Evolutionary conservation across 208 protist species (phyloP).

Genomic region (Borovskyia barvae): DNA sequence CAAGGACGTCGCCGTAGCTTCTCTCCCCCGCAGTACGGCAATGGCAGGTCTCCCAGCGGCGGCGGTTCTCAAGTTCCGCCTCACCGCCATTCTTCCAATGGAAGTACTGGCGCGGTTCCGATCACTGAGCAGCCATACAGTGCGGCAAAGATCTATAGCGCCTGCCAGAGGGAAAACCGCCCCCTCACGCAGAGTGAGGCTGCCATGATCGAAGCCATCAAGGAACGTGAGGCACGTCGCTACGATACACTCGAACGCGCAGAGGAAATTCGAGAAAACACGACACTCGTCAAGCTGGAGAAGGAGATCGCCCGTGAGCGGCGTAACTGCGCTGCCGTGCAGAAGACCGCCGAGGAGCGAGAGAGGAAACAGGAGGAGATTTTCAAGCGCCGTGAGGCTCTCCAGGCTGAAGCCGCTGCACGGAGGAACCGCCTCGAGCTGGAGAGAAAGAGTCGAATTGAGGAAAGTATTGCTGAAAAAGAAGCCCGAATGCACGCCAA

Average conservation of each 20-base stretch:
- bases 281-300: conserved; percentile 34
- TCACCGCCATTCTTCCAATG: conserved; percentile 11
- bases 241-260: conserved; percentile 40
- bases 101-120: conserved; percentile 6
- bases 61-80: conserved; percentile 4
- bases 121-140: conserved; percentile 18
- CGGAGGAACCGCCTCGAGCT: conserved; percentile 26
- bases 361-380: conserved; percentile 26
- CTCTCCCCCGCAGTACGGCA: background rate
- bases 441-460: conserved; percentile 23
- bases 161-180: conserved; percentile 38
- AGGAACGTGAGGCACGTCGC: conserved; percentile 48
- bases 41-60: conserved; percentile 24
- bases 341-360: conserved; percentile 27
- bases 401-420: conserved; percentile 18
- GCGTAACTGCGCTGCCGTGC: conserved; percentile 11
- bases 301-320: conserved; percentile 30
- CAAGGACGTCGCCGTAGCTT: conserved; percentile 12
- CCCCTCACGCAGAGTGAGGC: conserved; percentile 31
- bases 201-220: conserved; percentile 49
- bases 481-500: conserved; percentile 7
- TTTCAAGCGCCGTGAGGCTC: conserved; percentile 24
- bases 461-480: conserved; percentile 29
- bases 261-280: conserved; percentile 28
- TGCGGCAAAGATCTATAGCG: conserved; percentile 49